A percentile compares a stretch with the other conserved stretches of the same genome.
phyloP scores from a whole-genome alignment of 2,329 filamentous ascomycete genomes.

The Epicoccum sorghinum region DNA sequence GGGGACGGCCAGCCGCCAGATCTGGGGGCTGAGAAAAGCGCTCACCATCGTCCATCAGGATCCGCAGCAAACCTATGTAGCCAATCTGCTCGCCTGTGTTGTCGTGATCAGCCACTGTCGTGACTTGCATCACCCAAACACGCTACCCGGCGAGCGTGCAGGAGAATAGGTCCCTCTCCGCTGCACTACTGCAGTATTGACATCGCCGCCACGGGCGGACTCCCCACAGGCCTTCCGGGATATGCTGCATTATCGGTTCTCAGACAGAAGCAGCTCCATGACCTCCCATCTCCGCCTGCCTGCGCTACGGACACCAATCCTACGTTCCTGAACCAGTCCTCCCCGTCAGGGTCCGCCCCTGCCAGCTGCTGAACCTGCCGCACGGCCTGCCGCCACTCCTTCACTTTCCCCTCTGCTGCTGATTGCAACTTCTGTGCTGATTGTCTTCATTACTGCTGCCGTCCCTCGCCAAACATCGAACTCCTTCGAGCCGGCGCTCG shows the following conservation, averaged over 20 bases:
- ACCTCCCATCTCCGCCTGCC: constrained; percentile 24
- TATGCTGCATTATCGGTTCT: constrained; percentile 38
- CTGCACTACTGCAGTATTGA: constrained; percentile 33
- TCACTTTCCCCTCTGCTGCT: constrained; percentile 30
- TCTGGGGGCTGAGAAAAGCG: constrained; percentile 27
- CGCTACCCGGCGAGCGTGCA: constrained; percentile 33
- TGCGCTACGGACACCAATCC: constrained; percentile 21
- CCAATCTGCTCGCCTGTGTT: constrained; percentile 12
- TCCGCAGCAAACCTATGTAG: neutral
- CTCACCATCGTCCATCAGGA: constrained; percentile 21
- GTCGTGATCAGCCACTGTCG: constrained; percentile 25
- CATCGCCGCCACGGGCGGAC: constrained; percentile 28
- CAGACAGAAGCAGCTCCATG: constrained; percentile 46
- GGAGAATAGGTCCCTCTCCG: constrained; percentile 27
- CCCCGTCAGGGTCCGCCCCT: constrained; percentile 30
- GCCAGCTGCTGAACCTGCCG: constrained; percentile 33
- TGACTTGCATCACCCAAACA: constrained; percentile 38
- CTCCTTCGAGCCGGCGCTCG: constrained; percentile 26
- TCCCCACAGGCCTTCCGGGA: constrained; percentile 29
- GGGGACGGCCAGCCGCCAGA: constrained; percentile 23
- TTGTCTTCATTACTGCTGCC: constrained; percentile 43
- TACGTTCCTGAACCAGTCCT: constrained; percentile 26
- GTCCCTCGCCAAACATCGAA: constrained; percentile 32
- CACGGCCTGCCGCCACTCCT: constrained; percentile 36
- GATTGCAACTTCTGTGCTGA: constrained; percentile 35